A percentile compares a stretch with the other conserved stretches of the same genome.
Evolutionary conservation across 371 early-diverging fungal species (phyloP).

Genomic region (Basidiobolus meristosporus): DNA sequence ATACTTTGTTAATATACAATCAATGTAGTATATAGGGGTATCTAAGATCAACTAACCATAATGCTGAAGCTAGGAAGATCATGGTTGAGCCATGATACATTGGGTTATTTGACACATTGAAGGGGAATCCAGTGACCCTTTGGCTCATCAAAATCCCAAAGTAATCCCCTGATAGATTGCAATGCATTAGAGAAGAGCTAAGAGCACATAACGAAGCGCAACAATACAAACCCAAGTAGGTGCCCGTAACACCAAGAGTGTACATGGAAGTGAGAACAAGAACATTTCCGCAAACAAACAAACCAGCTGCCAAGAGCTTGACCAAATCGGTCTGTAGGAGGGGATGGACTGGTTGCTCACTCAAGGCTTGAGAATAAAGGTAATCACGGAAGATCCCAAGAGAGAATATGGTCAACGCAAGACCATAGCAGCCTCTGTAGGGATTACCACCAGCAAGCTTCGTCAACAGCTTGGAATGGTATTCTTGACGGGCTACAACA

Average conservation of each 20-base stretch:
- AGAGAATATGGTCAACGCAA: constrained; percentile 61
- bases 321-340: constrained; percentile 20
- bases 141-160: constrained; percentile 83
- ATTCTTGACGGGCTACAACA: constrained; percentile 69
- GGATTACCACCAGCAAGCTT: constrained; percentile 44
- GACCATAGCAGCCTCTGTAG: constrained; percentile 52
- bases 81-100: constrained; percentile 89
- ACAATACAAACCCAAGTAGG: constrained; percentile 48
- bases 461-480: constrained; percentile 46
- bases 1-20: constrained; percentile 18
- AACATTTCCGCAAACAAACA: constrained; percentile 42
- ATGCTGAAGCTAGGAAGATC: constrained; percentile 63
- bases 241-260: constrained; percentile 74
- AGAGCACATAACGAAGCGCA: neutral
- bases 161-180: constrained; percentile 53
- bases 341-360: constrained; percentile 33
- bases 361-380: constrained; percentile 46
- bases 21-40: neutral
- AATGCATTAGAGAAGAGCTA: neutral
- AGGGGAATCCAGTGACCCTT: constrained; percentile 78
- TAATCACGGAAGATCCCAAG: constrained; percentile 69
- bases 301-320: constrained; percentile 19
- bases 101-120: constrained; percentile 77
- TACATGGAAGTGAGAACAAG: constrained; percentile 78
- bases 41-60: constrained; percentile 34